Percentiles rank a stretch among this genome's conserved stretches.
These are phyloP conservation scores for Closterium sp. DNA, from an alignment of 139 green algal species.

Conservation along the genomic window DNA sequence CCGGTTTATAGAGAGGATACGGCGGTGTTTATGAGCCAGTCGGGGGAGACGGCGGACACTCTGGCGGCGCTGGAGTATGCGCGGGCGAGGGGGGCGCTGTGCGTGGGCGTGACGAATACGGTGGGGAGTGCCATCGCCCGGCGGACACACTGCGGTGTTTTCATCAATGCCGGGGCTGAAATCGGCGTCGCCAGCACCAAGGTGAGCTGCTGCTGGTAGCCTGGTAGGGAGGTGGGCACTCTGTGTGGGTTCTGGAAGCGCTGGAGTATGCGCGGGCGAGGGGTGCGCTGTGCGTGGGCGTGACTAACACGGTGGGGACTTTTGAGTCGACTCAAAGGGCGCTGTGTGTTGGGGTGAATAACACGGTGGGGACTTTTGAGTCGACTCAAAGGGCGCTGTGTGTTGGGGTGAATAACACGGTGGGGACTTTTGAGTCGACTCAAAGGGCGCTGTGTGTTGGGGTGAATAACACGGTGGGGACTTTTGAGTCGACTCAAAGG, in stretches of 20 bases:
- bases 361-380: too few species aligned
- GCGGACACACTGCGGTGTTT: constrained; percentile 86
- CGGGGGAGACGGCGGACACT: constrained; percentile 95
- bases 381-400: too few species aligned
- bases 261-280: not conserved
- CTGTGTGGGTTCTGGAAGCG: not conserved
- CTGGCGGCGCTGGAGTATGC: constrained; percentile 82
- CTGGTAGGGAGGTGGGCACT: not conserved
- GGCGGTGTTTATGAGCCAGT: constrained; percentile 87
- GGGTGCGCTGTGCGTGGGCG: constrained; percentile 86
- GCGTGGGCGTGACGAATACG: constrained; percentile 96
- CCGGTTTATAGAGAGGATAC: constrained; percentile 93
- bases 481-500: too few species aligned
- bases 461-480: too few species aligned
- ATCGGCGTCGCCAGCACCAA: constrained; percentile 98
- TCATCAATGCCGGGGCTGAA: constrained; percentile 95
- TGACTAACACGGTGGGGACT: too few species aligned
- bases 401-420: too few species aligned
- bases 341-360: too few species aligned
- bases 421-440: too few species aligned
- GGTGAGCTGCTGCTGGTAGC: constrained; percentile 21
- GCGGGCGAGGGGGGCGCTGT: constrained; percentile 82
- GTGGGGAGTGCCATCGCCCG: constrained; percentile 88
- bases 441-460: too few species aligned
- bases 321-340: too few species aligned